Base-by-base conservation (phyloP, 148 eudicot genomes). In the Bassia scoparia region DNA sequence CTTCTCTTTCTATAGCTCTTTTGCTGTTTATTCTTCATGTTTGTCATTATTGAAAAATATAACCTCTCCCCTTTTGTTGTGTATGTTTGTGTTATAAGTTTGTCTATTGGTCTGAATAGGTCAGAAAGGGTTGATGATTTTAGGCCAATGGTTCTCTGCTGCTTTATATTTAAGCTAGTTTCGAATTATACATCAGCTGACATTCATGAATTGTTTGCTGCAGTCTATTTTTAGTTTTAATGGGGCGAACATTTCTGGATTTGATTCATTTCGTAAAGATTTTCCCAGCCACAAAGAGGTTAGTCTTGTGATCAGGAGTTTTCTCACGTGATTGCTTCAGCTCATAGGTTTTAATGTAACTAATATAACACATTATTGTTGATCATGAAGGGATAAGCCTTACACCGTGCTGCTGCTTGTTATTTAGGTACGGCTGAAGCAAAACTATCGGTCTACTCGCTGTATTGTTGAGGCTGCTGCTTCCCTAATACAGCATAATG, bases 151-250 rank as follows among this genome's bases (percentile, higher is more conserved):
- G 46, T 33, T 76, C 31, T 29, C 23, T 16, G 30, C 46, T 4
- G 2, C 15, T 50, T 20, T 7, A n/a, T 71, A 5, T 65, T 54
- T 27, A 38, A 46, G 50, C 44, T 59, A 77, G n/a, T 21, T 35
- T 59, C 21, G 15, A 26, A 35, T 24, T 34, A 7, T 20, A 58
- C 23, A 38, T 61, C 38, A 23, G 56, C 61, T 74, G 70, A 71
- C 69, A 68, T 14, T 34, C 5, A 17, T 68, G 21, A 17, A 18
- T 66, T 56, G 27, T 70, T 73, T 78, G 26, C 44, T 83, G 85
- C 88, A 94, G 98, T 87, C 98, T 16, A 94, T 94, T 77, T 94
- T 94, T 76, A 85, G 97, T 83, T 94, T 94, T 72, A 94, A 91
- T 77, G 98, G 98, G 43, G 98, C 98, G 46, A 88, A 91, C 71